phyloP scores from a whole-genome alignment of 768 basidiomycete species.

The Boletus coccyginus region DNA sequence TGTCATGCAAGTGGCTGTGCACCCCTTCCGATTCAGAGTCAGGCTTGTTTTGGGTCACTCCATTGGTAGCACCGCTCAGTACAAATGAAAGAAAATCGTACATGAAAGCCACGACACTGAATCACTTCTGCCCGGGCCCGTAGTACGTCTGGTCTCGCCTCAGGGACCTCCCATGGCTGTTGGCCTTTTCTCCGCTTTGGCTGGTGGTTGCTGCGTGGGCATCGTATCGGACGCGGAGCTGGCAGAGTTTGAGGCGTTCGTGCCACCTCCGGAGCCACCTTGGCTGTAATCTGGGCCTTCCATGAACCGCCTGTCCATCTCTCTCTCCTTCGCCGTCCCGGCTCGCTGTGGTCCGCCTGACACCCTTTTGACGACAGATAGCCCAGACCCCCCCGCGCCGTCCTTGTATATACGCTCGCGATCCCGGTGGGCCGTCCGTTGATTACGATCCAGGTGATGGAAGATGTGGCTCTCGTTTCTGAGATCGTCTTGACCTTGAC shows the following conservation, averaged over 20 bases:
- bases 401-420: constrained; percentile 2
- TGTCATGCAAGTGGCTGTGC: constrained; percentile 19
- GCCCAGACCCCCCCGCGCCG: background rate
- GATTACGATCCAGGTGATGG: constrained; percentile 32
- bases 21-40: background rate
- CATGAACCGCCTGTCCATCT: constrained; percentile 17
- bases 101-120: background rate
- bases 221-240: constrained; percentile 11
- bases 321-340: background rate
- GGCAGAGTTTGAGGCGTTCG: background rate
- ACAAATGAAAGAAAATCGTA: background rate
- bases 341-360: background rate
- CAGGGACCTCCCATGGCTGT: constrained; percentile 3
- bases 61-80: background rate
- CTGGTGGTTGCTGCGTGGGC: constrained; percentile 10
- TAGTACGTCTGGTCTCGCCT: background rate
- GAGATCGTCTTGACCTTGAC: constrained; percentile 14
- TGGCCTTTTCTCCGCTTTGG: constrained; percentile 4
- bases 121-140: background rate
- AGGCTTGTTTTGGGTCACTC: constrained; percentile 1
- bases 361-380: background rate
- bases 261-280: constrained; percentile 1
- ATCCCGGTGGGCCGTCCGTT: constrained; percentile 17
- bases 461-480: constrained; percentile 22
- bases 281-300: constrained; percentile 29